Percentiles rank a stretch among this genome's conserved stretches.
Conservation (phyloP, 257 asterid genomes). For the Paulownia fortunei region DNA sequence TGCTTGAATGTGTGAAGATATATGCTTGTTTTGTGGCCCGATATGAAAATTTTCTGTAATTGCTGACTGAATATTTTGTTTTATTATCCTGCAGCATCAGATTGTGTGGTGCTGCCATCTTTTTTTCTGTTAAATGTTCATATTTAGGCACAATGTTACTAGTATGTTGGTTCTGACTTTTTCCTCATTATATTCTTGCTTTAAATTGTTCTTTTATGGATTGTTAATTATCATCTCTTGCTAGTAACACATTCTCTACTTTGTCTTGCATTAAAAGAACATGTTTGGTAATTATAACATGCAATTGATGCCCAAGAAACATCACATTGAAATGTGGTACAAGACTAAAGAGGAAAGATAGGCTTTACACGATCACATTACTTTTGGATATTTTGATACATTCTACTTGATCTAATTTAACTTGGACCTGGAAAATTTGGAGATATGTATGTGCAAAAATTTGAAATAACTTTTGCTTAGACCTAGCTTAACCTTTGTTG, state of each 20-base stretch:
- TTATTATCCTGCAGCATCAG: slow-evolving; percentile 5
- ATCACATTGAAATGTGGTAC: background rate
- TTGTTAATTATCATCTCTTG: too few species aligned
- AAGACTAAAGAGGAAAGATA: background rate
- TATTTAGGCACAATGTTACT: background rate
- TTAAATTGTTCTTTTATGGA: background rate
- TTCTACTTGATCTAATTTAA: background rate
- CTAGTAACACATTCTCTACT: background rate
- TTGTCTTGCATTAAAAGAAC: background rate
- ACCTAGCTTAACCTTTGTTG: background rate
- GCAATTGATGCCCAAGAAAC: background rate
- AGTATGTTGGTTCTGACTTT: too few species aligned
- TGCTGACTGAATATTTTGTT: background rate
- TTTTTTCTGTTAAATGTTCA: background rate
- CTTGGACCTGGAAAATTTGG: background rate
- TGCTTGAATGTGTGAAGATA: background rate
- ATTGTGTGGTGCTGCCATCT: background rate
- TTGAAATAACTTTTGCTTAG: background rate
- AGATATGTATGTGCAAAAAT: background rate
- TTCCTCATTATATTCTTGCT: background rate
- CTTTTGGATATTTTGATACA: background rate
- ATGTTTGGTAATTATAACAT: background rate
- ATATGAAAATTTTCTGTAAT: background rate
- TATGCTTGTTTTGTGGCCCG: background rate
- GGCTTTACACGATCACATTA: background rate